Base-by-base conservation (phyloP, 164 flowering plant species). In the Chloranthus sessilifolius region DNA sequence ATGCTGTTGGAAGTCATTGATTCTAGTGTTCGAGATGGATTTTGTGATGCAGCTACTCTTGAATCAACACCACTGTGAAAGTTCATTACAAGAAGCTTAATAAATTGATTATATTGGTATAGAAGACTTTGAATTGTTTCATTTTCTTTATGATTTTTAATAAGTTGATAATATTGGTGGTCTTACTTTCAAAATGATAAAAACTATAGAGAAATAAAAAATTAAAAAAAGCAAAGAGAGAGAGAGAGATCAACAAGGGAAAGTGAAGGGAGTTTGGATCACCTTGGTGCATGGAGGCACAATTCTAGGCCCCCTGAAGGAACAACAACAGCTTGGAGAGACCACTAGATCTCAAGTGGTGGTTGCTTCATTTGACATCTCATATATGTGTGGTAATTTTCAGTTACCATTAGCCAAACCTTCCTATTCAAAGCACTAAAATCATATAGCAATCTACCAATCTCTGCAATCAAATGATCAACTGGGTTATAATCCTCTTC, bases 211-310 rank as follows among this genome's bases (percentile, higher is more conserved):
- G n/a, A n/a, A n/a, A 77, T 56, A 69, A 56, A 62, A 40, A 67
- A 53, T n/a, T n/a, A 53, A 58, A 59, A 52, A 43, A 47, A 58
- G 59, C 49, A 63, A 43, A 61, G 59, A 55, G 56, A 61, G 65
- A 53, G 47, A 61, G 43, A 31, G 59, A 45, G 14, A 50, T 25
- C 17, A 43, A 14, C 16, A 29, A 46, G 40, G 27, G 10, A 49
- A 36, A 44, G n/a, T 37, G 24, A 28, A 15, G n/a, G 15, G n/a
- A n/a, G n/a, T n/a, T 14, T 40, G 20, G n/a, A 44, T 71, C 33
- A 83, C 95, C 90, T 83, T 50, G 86, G 71, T 60, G 72, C 72
- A 63, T 80, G 79, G 50, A 88, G 95, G 71, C 81, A 83, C 62
- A 83, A 69, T 30, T 75, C 87, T 57, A 85, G 79, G 29, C 85